phyloP scores from a whole-genome alignment of 305 asterid genomes.

The Fraxinus sp. region DNA sequence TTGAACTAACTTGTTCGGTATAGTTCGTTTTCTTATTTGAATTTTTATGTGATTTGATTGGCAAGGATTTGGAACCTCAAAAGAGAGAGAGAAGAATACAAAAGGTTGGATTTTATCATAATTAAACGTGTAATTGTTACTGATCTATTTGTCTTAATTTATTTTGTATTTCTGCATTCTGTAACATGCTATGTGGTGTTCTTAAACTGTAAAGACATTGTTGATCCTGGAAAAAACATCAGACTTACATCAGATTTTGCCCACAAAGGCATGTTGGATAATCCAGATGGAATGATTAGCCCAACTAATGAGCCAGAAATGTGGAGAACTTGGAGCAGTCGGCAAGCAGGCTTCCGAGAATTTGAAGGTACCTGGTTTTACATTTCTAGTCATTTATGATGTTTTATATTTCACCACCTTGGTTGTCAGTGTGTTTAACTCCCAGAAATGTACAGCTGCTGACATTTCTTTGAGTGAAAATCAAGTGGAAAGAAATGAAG shows the following conservation, averaged over 20 bases:
- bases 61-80: background rate
- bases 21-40: background rate
- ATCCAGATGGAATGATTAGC: conserved; percentile 31
- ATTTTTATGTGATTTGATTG: conserved; percentile 4
- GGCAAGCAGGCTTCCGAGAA: conserved; percentile 50
- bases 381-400: background rate
- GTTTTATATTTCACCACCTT: conserved; percentile 22
- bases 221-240: conserved; percentile 38
- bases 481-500: conserved; percentile 32
- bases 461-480: conserved; percentile 52
- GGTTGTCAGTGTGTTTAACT: conserved; percentile 20
- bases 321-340: conserved; percentile 73
- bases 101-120: background rate
- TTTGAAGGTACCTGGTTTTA: conserved; percentile 57
- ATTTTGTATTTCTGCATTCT: conserved; percentile 27
- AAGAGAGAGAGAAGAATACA: background rate
- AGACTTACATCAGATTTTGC: conserved; percentile 28
- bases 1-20: background rate
- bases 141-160: conserved; percentile 10
- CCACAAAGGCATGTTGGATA: conserved; percentile 27
- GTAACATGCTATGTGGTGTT: conserved; percentile 33
- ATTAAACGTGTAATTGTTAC: background rate
- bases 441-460: conserved; percentile 59
- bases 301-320: conserved; percentile 49
- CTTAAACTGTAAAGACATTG: conserved; percentile 49